Evolutionary conservation across 805 yeast species (phyloP).

Genomic region (Spathaspora arborariae): DNA sequence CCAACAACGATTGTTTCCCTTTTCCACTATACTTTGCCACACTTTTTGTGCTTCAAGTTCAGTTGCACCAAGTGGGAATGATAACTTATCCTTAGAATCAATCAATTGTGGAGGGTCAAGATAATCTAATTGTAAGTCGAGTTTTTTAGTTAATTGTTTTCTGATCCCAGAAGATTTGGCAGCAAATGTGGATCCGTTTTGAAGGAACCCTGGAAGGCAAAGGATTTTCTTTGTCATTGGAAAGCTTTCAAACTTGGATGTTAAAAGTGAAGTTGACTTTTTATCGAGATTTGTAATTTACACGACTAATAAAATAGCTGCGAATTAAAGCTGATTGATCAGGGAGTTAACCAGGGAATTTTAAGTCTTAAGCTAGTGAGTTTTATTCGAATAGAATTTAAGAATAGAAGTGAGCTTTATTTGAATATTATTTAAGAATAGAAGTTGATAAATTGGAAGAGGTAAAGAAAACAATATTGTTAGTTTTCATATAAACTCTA

Average conservation of each 20-base stretch:
- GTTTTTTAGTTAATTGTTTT: constrained; percentile 23
- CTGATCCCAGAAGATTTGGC: constrained; percentile 31
- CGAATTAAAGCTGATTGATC: too few species aligned
- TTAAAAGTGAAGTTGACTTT: neutral
- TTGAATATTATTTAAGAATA: too few species aligned
- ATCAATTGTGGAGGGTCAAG: constrained; percentile 31
- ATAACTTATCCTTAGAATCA: constrained; percentile 20
- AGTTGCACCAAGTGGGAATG: constrained; percentile 23
- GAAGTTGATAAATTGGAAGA: too few species aligned
- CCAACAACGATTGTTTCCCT: constrained; percentile 34
- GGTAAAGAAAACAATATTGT: too few species aligned
- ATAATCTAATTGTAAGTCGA: constrained; percentile 26
- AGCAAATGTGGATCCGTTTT: constrained; percentile 29
- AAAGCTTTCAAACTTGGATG: neutral
- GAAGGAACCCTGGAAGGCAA: constrained; percentile 36
- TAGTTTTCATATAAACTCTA: too few species aligned
- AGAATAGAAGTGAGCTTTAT: too few species aligned
- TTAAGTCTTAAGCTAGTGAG: too few species aligned
- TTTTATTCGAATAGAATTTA: too few species aligned
- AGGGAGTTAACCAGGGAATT: too few species aligned
- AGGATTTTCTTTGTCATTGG: constrained; percentile 8
- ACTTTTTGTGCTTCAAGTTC: constrained; percentile 23
- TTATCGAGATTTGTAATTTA: neutral
- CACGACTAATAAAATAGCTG: neutral
- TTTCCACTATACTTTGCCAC: constrained; percentile 28